Evolutionary conservation across 2,329 filamentous ascomycete species (phyloP), one percentile per base, ranked within the genome.

Genomic region (Fonsecaea pugnacius): DNA sequence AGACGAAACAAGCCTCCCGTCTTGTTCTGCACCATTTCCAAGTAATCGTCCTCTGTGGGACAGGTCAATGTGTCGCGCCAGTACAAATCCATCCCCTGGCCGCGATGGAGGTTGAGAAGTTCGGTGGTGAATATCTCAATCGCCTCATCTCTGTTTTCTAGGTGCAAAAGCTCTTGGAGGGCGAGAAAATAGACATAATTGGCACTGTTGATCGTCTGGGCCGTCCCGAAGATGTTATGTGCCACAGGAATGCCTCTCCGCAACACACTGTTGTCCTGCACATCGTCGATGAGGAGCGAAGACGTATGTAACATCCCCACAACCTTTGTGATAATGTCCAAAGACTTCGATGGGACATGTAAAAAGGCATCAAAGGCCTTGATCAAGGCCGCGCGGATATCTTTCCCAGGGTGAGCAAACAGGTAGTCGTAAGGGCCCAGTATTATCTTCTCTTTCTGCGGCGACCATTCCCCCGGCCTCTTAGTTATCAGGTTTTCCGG

Each of bases 121-220:
- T 82, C 80, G 27, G 79, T 73, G 7, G 78, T 75, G 68, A 78
- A 80, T 50, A 81, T 79, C 30, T 78, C 73, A 62, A 78, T 80
- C 4, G 77, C 78, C 36, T 70, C 69, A 24, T 68, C 69, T 2
- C 76, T 75, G 59, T 77, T 78, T 7, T 75, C 73, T 6, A 81
- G 72, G 51, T 78, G 74, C 53, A 77, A 74, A 0, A 79, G 72
- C 65, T 80, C 77, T 65, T 79, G 76, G 35, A 79, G 69, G 9
- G 79, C 78, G 5, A 79, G 72, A 61, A 83, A 81, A 66, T 80
- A 83, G 21, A 79, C 76, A 62, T 81, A 82, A 67, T 81, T 83
- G 43, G 80, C 80, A 10, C 78, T 79, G 72, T 84, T 84, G 71
- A 84, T 83, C 1, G 82, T 82, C 66, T 83, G 82, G 12, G 80